Evolutionary conservation across 345 rosid species (phyloP).

Genomic region (Kernera saxatilis): DNA sequence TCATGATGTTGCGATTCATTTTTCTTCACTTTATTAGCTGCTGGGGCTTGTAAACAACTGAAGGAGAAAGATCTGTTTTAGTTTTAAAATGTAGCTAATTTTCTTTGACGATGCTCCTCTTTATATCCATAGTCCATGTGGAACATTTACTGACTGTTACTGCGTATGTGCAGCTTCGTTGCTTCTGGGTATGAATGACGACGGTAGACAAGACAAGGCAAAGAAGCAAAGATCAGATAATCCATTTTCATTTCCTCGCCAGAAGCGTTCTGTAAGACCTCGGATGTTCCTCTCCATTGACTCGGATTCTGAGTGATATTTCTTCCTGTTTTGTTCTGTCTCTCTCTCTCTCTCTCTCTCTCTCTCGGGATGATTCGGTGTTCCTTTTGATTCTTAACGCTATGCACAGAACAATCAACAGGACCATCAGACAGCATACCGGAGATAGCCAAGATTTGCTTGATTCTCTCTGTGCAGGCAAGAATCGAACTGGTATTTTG

Average conservation of each 20-base stretch:
- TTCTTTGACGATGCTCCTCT: not conserved
- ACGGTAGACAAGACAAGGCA: conserved; percentile 58
- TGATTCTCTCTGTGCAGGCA: conserved; percentile 22
- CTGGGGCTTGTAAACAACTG: conserved; percentile 15
- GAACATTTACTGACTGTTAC: conserved; percentile 13
- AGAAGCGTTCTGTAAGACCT: conserved; percentile 83
- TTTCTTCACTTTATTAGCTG: not conserved
- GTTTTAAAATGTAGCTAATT: not conserved
- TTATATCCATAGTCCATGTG: not conserved
- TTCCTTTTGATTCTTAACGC: conserved; percentile 28
- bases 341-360: conserved; percentile 1
- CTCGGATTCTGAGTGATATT: conserved; percentile 60
- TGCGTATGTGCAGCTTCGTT: conserved; percentile 63
- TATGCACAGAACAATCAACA: conserved; percentile 29
- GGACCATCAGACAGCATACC: conserved; percentile 11
- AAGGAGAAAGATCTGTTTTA: conserved; percentile 1
- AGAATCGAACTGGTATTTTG: conserved; percentile 16
- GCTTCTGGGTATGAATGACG: conserved; percentile 70
- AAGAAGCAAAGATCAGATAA: conserved; percentile 67
- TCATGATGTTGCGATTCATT: conserved; percentile 7
- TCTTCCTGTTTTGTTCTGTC: conserved; percentile 19
- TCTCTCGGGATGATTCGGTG: conserved; percentile 34
- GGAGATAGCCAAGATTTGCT: conserved; percentile 18
- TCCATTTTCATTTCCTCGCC: conserved; percentile 72
- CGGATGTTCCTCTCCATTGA: conserved; percentile 72